Conservation (phyloP, 2,329 filamentous ascomycete genomes). For the Epichloe glyceriae region DNA sequence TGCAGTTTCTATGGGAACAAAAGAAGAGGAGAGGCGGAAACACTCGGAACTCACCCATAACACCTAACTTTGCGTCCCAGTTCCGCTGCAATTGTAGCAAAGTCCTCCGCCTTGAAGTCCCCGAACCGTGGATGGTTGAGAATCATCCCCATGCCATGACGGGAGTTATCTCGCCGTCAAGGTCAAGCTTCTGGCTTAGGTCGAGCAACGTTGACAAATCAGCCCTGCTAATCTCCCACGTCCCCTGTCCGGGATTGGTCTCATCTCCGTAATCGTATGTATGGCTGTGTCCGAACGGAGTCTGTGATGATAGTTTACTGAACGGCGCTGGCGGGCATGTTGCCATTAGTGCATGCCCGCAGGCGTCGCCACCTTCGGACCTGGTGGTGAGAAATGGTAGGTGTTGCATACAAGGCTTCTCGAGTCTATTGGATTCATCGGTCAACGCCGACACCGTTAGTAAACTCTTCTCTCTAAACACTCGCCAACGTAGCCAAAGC, state of each 20-base stretch:
- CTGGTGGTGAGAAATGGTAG: slow-evolving; percentile 64
- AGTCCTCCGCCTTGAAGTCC: slow-evolving; percentile 54
- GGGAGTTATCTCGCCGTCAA: slow-evolving; percentile 84
- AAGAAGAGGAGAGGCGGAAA: background rate
- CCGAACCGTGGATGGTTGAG: slow-evolving; percentile 55
- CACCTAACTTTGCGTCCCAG: slow-evolving; percentile 73
- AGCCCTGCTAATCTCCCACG: slow-evolving; percentile 64
- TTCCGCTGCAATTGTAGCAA: slow-evolving; percentile 58
- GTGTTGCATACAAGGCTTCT: slow-evolving; percentile 88
- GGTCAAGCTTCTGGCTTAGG: slow-evolving; percentile 67
- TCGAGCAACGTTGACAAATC: slow-evolving; percentile 74
- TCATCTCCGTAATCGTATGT: slow-evolving; percentile 18
- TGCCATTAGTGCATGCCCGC: slow-evolving; percentile 88
- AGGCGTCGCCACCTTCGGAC: slow-evolving; percentile 49
- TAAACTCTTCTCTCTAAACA: slow-evolving; percentile 14
- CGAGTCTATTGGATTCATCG: slow-evolving; percentile 50
- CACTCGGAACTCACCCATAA: slow-evolving; percentile 61
- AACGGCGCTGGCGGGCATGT: slow-evolving; percentile 66
- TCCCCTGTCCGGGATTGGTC: slow-evolving; percentile 44
- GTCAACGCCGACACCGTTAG: slow-evolving; percentile 31
- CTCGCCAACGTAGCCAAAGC: slow-evolving; percentile 7
- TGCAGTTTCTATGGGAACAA: background rate
- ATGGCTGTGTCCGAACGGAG: slow-evolving; percentile 38
- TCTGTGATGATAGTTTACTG: slow-evolving; percentile 32
- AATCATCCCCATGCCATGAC: slow-evolving; percentile 87